Conservation (phyloP, 371 early-diverging fungal genomes). For the Apophysomyces elegans region DNA sequence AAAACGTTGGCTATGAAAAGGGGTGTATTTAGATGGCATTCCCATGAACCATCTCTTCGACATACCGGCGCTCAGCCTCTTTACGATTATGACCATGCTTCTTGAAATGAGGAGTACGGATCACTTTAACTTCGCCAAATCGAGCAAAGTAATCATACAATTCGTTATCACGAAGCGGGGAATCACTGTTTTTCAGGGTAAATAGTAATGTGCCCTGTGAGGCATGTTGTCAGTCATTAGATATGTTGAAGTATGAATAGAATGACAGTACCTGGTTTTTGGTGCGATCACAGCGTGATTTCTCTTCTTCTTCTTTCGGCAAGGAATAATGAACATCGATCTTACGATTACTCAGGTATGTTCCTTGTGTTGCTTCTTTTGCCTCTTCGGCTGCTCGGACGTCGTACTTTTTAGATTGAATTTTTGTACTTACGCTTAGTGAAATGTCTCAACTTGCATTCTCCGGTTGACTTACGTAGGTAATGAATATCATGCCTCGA, state of each 20-base stretch:
- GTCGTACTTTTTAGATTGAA: slow-evolving; percentile 42
- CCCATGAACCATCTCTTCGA: background rate
- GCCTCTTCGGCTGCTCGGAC: slow-evolving; percentile 58
- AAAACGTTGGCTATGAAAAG: slow-evolving; percentile 50
- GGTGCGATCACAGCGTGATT: slow-evolving; percentile 49
- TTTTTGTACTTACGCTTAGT: background rate
- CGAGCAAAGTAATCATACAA: slow-evolving; percentile 40
- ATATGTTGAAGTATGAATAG: too few relatives aligned
- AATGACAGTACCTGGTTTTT: slow-evolving; percentile 55
- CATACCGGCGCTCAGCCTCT: slow-evolving; percentile 20
- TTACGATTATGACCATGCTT: slow-evolving; percentile 22
- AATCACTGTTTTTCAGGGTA: slow-evolving; percentile 42
- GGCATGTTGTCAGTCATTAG: background rate
- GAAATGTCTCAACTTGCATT: background rate
- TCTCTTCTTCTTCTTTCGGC: slow-evolving; percentile 58
- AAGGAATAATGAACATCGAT: slow-evolving; percentile 64
- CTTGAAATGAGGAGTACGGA: slow-evolving; percentile 48
- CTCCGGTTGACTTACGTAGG: slow-evolving; percentile 47
- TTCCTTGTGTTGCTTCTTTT: slow-evolving; percentile 46
- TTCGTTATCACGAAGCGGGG: slow-evolving; percentile 44
- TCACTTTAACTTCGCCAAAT: slow-evolving; percentile 56
- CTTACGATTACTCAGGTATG: slow-evolving; percentile 42
- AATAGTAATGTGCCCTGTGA: slow-evolving; percentile 58
- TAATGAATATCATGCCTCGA: slow-evolving; percentile 61
- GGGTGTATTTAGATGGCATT: background rate